Conservation (phyloP, 805 yeast genomes). For the Kodamaea nitidulidarum region DNA sequence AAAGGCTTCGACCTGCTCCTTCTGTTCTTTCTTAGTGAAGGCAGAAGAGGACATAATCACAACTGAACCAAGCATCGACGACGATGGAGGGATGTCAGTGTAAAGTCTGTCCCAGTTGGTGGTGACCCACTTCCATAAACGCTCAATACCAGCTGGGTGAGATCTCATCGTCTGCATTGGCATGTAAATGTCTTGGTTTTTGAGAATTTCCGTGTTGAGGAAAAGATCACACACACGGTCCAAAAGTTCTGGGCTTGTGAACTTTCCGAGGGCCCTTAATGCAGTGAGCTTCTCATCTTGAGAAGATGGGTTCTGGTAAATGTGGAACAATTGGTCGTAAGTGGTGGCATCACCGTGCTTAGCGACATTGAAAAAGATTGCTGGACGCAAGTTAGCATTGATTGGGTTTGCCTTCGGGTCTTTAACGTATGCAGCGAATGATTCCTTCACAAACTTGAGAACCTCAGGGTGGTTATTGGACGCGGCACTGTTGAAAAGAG, state of each 20-base stretch:
- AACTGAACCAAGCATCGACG: slow-evolving; percentile 74
- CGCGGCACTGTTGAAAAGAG: slow-evolving; percentile 59
- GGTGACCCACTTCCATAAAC: slow-evolving; percentile 70
- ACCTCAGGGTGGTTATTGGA: slow-evolving; percentile 46
- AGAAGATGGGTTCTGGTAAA: slow-evolving; percentile 57
- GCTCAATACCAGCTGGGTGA: slow-evolving; percentile 60
- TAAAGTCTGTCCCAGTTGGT: slow-evolving; percentile 67
- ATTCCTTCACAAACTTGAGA: slow-evolving; percentile 41
- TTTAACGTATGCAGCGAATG: slow-evolving; percentile 50
- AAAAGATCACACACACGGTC: slow-evolving; percentile 53
- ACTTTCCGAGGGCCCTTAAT: slow-evolving; percentile 63
- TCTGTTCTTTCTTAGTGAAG: slow-evolving; percentile 53
- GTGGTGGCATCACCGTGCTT: slow-evolving; percentile 56
- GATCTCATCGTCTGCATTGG: slow-evolving; percentile 73
- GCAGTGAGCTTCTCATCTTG: slow-evolving; percentile 70
- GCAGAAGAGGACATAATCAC: slow-evolving; percentile 59
- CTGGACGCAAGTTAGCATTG: slow-evolving; percentile 67
- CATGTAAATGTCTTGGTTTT: slow-evolving; percentile 67
- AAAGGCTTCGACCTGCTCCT: slow-evolving; percentile 47
- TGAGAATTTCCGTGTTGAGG: slow-evolving; percentile 54
- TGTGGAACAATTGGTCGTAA: slow-evolving; percentile 57
- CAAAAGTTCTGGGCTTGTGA: slow-evolving; percentile 48
- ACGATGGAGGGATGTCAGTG: slow-evolving; percentile 72
- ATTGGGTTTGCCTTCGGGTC: slow-evolving; percentile 55
- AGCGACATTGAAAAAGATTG: slow-evolving; percentile 66